Conservation (phyloP, 2,329 filamentous ascomycete genomes). For the Calonectria pseudoturangicola region DNA sequence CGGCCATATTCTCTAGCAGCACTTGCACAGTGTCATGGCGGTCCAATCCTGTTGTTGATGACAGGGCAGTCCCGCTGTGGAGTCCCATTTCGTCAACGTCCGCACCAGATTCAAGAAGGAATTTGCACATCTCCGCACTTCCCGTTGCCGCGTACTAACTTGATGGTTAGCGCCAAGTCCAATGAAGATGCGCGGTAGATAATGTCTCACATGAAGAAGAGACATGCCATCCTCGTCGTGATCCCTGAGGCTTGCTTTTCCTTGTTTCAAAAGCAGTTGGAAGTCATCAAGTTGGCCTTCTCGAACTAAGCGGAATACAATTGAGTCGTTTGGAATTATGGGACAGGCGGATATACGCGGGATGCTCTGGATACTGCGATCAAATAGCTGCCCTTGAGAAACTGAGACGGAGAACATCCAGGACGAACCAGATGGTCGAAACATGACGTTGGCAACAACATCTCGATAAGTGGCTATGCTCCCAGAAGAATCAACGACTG, state of each 20-base stretch:
- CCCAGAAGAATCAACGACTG: not conserved
- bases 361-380: conserved; percentile 42
- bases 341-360: conserved; percentile 40
- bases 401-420: conserved; percentile 40
- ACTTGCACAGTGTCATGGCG: conserved; percentile 34
- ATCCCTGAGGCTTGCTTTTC: conserved; percentile 39
- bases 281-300: conserved; percentile 30
- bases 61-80: conserved; percentile 33
- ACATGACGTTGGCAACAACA: conserved; percentile 38
- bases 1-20: conserved; percentile 40
- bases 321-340: conserved; percentile 35
- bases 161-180: not conserved
- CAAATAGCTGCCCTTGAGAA: conserved; percentile 43
- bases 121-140: conserved; percentile 37
- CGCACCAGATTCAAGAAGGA: conserved; percentile 41
- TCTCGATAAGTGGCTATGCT: conserved; percentile 7
- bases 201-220: conserved; percentile 37
- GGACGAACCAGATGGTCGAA: conserved; percentile 12
- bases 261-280: not conserved
- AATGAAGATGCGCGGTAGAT: too few species aligned
- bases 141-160: conserved; percentile 38
- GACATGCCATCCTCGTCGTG: conserved; percentile 42
- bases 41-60: conserved; percentile 20
- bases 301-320: conserved; percentile 23
- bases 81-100: conserved; percentile 43